These are phyloP conservation scores for Echites panduratus DNA, from an alignment of 257 asterid genomes.

Conservation along the genomic window DNA sequence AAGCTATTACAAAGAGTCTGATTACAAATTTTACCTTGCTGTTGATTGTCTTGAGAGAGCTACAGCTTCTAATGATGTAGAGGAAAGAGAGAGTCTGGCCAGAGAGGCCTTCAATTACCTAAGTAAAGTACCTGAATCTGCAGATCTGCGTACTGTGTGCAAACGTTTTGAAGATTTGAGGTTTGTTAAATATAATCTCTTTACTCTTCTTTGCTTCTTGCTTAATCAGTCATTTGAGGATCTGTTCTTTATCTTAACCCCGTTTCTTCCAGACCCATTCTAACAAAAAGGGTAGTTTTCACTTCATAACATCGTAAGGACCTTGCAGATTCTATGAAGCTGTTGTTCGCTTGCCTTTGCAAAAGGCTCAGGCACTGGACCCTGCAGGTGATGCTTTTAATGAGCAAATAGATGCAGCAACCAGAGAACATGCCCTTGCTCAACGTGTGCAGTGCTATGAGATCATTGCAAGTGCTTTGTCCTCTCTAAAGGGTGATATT, in stretches of 20 bases:
- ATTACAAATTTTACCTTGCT: slow-evolving; percentile 87
- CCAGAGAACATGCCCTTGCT: slow-evolving; percentile 71
- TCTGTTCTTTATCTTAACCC: slow-evolving; percentile 10
- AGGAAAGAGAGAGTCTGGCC: slow-evolving; percentile 77
- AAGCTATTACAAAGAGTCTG: slow-evolving; percentile 85
- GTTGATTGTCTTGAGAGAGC: slow-evolving; percentile 97
- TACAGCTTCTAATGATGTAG: slow-evolving; percentile 54
- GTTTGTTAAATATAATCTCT: slow-evolving; percentile 34
- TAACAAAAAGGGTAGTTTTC: neutral
- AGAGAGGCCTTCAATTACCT: slow-evolving; percentile 84
- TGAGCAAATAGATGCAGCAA: slow-evolving; percentile 70
- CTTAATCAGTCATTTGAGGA: slow-evolving; percentile 3
- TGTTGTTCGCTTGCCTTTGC: slow-evolving; percentile 86
- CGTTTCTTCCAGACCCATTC: slow-evolving; percentile 3
- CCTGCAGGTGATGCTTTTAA: slow-evolving; percentile 88
- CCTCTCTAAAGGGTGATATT: slow-evolving; percentile 65
- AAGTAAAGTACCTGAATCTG: slow-evolving; percentile 81
- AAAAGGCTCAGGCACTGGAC: slow-evolving; percentile 85
- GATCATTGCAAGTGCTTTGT: slow-evolving; percentile 66
- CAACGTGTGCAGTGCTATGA: slow-evolving; percentile 87
- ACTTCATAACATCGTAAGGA: slow-evolving; percentile 18
- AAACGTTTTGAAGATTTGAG: slow-evolving; percentile 94
- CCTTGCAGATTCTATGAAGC: slow-evolving; percentile 93
- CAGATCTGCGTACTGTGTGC: slow-evolving; percentile 85
- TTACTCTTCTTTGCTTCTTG: slow-evolving; percentile 1